Percentiles rank a stretch among this genome's conserved stretches.
These are phyloP conservation scores for Corymbia maculata DNA, from an alignment of 345 rosid species.

Conservation along the genomic window DNA sequence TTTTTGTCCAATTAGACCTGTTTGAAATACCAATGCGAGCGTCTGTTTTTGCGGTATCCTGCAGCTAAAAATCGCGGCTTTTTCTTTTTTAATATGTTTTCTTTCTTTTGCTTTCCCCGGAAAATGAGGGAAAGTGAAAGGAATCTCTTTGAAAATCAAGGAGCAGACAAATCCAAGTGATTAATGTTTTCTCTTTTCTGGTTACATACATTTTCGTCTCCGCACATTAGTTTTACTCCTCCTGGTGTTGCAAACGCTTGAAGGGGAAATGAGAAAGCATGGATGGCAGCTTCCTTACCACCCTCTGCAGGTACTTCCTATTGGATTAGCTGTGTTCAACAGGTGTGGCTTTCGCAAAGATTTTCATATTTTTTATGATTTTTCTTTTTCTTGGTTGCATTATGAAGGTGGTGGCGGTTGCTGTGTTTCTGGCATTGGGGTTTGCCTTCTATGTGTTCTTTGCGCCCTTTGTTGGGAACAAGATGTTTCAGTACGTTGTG, in stretches of 20 bases:
- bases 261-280: slow-evolving; percentile 75
- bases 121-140: slow-evolving; percentile 39
- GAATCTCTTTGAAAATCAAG: background rate
- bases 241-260: slow-evolving; percentile 25
- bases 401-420: slow-evolving; percentile 95
- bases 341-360: background rate
- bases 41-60: background rate
- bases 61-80: slow-evolving; percentile 7
- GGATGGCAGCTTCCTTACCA: slow-evolving; percentile 99
- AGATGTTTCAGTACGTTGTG: slow-evolving; percentile 58
- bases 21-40: slow-evolving; percentile 19
- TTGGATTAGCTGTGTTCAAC: background rate
- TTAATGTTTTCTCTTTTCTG: background rate
- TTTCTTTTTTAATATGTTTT: background rate
- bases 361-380: background rate
- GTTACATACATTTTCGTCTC: background rate
- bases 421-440: slow-evolving; percentile 95
- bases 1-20: background rate
- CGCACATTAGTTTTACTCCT: slow-evolving; percentile 11
- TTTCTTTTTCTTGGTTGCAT: slow-evolving; percentile 1
- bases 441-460: slow-evolving; percentile 98
- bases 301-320: slow-evolving; percentile 80
- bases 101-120: slow-evolving; percentile 9
- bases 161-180: background rate
- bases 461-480: slow-evolving; percentile 95